Evolutionary conservation across 768 basidiomycete genomes (phyloP).

Genomic region (Trichaptum fuscoviolaceum): DNA sequence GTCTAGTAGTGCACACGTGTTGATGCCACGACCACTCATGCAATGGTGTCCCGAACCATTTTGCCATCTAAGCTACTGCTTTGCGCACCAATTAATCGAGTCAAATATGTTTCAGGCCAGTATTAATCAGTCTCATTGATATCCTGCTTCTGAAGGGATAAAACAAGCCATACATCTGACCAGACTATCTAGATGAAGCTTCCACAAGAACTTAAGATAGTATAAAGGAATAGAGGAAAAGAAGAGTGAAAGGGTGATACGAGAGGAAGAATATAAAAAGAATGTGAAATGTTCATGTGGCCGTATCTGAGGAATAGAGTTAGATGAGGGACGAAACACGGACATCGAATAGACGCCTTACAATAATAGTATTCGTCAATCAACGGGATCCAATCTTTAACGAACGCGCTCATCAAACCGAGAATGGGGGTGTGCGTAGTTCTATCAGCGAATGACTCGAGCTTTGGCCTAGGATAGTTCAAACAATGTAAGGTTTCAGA

Average conservation of each 20-base stretch:
- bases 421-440: slow-evolving; percentile 57
- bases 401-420: slow-evolving; percentile 60
- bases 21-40: background rate
- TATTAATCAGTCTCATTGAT: background rate
- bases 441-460: slow-evolving; percentile 55
- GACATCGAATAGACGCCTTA: slow-evolving; percentile 33
- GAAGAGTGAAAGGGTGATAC: background rate
- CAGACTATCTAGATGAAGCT: background rate
- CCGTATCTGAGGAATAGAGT: slow-evolving; percentile 2
- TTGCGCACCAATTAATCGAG: too few species aligned
- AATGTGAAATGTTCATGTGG: background rate
- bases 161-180: background rate
- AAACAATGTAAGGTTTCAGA: background rate
- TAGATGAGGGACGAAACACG: background rate
- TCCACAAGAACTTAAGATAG: background rate
- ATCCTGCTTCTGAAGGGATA: background rate
- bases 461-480: slow-evolving; percentile 54
- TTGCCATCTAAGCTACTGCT: too few species aligned
- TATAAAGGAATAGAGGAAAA: background rate
- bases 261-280: background rate
- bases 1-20: background rate
- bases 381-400: slow-evolving; percentile 84
- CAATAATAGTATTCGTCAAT: slow-evolving; percentile 92
- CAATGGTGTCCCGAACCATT: too few species aligned
- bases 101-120: background rate